Conservation (phyloP, 495 filamentous ascomycete species). For the Neurospora sp. region DNA sequence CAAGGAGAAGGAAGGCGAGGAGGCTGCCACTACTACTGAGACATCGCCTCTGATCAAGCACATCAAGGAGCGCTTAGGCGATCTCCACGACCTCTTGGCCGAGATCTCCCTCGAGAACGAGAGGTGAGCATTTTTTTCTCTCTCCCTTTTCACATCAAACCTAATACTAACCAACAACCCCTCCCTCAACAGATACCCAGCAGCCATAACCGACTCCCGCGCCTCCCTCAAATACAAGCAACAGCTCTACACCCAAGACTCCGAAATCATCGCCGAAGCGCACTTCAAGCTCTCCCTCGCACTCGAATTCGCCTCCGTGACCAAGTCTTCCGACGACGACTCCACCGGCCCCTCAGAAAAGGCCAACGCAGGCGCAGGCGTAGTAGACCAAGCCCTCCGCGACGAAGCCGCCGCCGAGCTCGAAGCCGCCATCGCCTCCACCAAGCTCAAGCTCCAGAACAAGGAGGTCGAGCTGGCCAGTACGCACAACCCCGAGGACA, state of each 20-base stretch:
- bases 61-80: slow-evolving; percentile 73
- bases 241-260: slow-evolving; percentile 65
- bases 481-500: slow-evolving; percentile 41
- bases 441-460: slow-evolving; percentile 59
- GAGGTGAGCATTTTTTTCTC: slow-evolving; percentile 28
- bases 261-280: slow-evolving; percentile 78
- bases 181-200: slow-evolving; percentile 45
- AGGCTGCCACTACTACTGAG: slow-evolving; percentile 7
- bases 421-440: slow-evolving; percentile 73
- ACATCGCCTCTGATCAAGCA: slow-evolving; percentile 44
- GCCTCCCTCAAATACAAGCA: slow-evolving; percentile 67
- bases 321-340: slow-evolving; percentile 44
- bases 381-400: slow-evolving; percentile 57
- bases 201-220: slow-evolving; percentile 71
- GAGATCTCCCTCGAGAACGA: slow-evolving; percentile 95
- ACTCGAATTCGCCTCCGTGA: slow-evolving; percentile 84
- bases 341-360: slow-evolving; percentile 25
- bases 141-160: not conserved
- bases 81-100: slow-evolving; percentile 83
- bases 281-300: slow-evolving; percentile 94
- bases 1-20: slow-evolving; percentile 34
- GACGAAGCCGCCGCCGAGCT: slow-evolving; percentile 68
- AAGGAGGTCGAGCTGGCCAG: slow-evolving; percentile 56
- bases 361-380: slow-evolving; percentile 19
- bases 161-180: not conserved